phyloP scores from a whole-genome alignment of 495 filamentous ascomycete genomes.

The Aspergillus conjunctus region DNA sequence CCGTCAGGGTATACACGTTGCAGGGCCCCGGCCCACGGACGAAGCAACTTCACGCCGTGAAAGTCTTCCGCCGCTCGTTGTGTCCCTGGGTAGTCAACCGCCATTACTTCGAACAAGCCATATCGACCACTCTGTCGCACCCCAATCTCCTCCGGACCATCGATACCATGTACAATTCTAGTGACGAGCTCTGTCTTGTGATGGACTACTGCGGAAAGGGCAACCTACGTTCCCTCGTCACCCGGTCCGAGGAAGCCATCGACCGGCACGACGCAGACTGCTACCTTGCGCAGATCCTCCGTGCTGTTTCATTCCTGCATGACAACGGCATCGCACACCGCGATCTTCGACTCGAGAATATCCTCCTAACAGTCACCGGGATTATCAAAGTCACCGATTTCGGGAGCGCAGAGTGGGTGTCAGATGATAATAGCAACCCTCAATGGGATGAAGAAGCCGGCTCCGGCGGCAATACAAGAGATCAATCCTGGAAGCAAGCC shows the following conservation, averaged over 20 bases:
- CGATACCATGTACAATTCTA: constrained; percentile 24
- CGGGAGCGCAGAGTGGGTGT: constrained; percentile 5
- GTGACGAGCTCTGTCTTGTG: constrained; percentile 23
- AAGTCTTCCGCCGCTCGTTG: constrained; percentile 12
- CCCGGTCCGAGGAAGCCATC: constrained; percentile 7
- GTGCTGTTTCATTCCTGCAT: constrained; percentile 58
- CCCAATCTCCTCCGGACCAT: constrained; percentile 25
- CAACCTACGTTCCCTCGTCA: constrained; percentile 22
- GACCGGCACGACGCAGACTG: constrained; percentile 18
- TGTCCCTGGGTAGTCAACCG: background rate
- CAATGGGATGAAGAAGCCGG: background rate
- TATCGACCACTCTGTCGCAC: background rate
- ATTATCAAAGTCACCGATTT: constrained; percentile 6
- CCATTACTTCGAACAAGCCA: background rate
- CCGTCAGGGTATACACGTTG: constrained; percentile 19
- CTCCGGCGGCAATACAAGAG: background rate
- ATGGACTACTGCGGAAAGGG: constrained; percentile 26
- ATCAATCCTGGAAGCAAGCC: background rate
- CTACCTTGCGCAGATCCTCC: constrained; percentile 54
- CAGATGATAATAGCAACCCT: constrained; percentile 22
- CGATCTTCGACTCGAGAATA: constrained; percentile 63
- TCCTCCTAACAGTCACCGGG: constrained; percentile 34
- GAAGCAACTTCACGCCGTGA: constrained; percentile 18
- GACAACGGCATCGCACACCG: constrained; percentile 53
- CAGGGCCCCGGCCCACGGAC: constrained; percentile 3